phyloP scores from a whole-genome alignment of 148 eudicot species.

The Oxyria digyna region DNA sequence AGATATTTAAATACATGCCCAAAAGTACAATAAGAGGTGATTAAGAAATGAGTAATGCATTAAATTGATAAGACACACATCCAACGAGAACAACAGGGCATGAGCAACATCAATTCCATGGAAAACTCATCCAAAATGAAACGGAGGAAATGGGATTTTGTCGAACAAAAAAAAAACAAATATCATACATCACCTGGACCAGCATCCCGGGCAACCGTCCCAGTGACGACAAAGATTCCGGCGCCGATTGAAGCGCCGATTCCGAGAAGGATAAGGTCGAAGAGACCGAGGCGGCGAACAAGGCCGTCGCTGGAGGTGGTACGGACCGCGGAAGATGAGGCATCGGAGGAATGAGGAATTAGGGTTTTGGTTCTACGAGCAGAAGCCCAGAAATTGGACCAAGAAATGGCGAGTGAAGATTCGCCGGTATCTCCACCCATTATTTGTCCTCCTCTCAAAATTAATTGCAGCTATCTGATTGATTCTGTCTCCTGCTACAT shows the following conservation, averaged over 20 bases:
- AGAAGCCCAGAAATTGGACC: conserved; percentile 8
- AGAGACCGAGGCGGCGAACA: conserved; percentile 8
- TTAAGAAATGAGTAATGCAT: too few species aligned
- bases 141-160: not conserved
- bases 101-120: not conserved
- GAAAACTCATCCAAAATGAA: not conserved
- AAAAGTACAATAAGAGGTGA: too few species aligned
- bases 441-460: not conserved
- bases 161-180: not conserved
- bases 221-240: conserved; percentile 9
- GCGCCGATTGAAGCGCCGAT: conserved; percentile 12
- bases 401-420: not conserved
- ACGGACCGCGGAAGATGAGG: not conserved
- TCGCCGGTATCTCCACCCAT: not conserved
- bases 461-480: not conserved
- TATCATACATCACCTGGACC: not conserved
- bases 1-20: too few species aligned
- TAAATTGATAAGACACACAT: not conserved
- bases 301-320: conserved; percentile 6
- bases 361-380: conserved; percentile 9
- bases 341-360: not conserved
- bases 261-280: conserved; percentile 10
- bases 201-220: conserved; percentile 6
- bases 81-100: not conserved
- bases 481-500: not conserved